Evolutionary conservation across 2,329 filamentous ascomycete genomes (phyloP), one percentile per base, ranked within the genome.

Genomic region (Byssothecium circinans): DNA sequence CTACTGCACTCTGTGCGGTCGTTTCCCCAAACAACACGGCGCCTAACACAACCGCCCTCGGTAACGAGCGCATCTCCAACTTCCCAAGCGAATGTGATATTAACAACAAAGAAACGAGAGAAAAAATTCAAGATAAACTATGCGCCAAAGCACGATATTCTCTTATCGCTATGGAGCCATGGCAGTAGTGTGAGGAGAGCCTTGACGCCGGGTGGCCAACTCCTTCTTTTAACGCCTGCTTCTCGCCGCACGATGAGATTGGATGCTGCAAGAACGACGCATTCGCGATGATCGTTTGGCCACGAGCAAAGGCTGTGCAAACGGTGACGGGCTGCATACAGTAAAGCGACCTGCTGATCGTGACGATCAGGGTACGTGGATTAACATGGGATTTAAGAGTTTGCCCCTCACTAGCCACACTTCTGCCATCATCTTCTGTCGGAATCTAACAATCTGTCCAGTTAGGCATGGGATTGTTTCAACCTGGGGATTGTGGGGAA

Each of bases 401-500:
- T 54, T 52, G 54, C 58, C 59, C 51, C 60, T 61, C 61, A 60
- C 57, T 54, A 67, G 64, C 63, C 62, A 65, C 60, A 62, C 46
- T 15, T 33, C 51, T 18, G 3, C 18, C 12, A n/a, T n/a, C n/a
- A n/a, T n/a, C n/a, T n/a, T n/a, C n/a, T n/a, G n/a, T n/a, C n/a
- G n/a, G n/a, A 10, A 34, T 18, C 17, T 34, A 60, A 58, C 47
- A 51, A 47, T 57, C 44, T 41, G 47, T n/a, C 37, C 11, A 40
- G 8, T 40, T n/a, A 15, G 11, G 12, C 20, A 34, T 34, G 32
- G 5, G 14, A 25, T 25, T 25, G 23, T 25, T 25, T 10, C 23
- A 10, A 25, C 23, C 23, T 32, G 6, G 10, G 12, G 14, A 32
- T 7, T 14, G 14, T 14, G 29, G 29, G 14, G 14, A 14, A 4